Evolutionary conservation across 1,139 yeast species (phyloP).

Genomic region (Keqinozyma sinolaborantium): DNA sequence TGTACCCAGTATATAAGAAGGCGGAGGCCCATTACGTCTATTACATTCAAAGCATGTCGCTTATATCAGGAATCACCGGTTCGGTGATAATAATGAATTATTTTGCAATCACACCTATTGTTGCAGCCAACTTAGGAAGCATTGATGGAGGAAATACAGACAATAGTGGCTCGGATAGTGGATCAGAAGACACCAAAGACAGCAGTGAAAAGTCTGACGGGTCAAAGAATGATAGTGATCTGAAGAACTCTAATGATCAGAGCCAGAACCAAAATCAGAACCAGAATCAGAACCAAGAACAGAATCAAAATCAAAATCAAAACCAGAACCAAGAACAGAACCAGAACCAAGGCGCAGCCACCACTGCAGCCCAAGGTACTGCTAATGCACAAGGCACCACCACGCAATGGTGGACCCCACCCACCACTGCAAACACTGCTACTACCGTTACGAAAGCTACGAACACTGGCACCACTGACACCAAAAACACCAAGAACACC

Average conservation of each 20-base stretch:
- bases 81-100: too few relatives aligned
- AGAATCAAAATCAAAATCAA: conserved; percentile 6
- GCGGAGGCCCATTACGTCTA: too few relatives aligned
- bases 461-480: conserved; percentile 5
- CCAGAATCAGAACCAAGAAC: conserved; percentile 3
- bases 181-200: too few relatives aligned
- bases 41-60: too few relatives aligned
- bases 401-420: conserved; percentile 4
- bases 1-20: too few relatives aligned
- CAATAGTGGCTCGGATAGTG: too few relatives aligned
- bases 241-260: neutral
- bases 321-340: conserved; percentile 2
- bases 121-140: too few relatives aligned
- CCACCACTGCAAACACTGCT: conserved; percentile 3
- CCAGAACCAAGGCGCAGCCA: conserved; percentile 5
- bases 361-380: conserved; percentile 1
- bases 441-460: conserved; percentile 7
- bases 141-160: too few relatives aligned
- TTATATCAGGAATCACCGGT: too few relatives aligned
- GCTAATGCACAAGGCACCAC: conserved; percentile 1
- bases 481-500: conserved; percentile 8
- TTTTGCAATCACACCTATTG: too few relatives aligned
- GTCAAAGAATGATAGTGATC: too few relatives aligned
- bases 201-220: too few relatives aligned
- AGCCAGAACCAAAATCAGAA: conserved; percentile 12